Evolutionary conservation across 306 rosid species (phyloP), one percentile per base, ranked within the genome.

Genomic region (Arachis stenosperma): DNA sequence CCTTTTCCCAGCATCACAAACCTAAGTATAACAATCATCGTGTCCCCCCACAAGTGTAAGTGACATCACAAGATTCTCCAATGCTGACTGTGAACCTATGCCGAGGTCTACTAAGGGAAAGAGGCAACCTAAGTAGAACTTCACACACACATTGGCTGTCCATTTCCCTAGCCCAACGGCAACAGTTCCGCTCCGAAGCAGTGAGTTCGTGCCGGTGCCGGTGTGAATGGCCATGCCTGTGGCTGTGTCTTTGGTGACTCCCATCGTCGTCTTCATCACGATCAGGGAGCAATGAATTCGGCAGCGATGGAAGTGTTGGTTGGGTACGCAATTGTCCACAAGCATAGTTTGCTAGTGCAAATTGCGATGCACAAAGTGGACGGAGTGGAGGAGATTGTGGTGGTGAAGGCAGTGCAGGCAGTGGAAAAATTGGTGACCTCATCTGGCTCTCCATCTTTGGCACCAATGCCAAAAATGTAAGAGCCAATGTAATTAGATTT

Each of bases 61-160:
- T 82, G 68, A 86, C 78, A 3, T 57, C 59, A 82, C 97, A 91
- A 3, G 74, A 40, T 6, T 85, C 86, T 22, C 88, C 89, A 8
- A 94, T 69, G 12, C 6, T 6, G n/a, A 91, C 6, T 1, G 84
- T n/a, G 83, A 85, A 85, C 29, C 62, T 61, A 77, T 94, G 98
- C 44, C 54, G 7, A 17, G 98, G 91, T 78, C 83, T 87, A 12
- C 60, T 33, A 14, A 91, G 90, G 83, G 89, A 94, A n/a, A 77
- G 46, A 39, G 90, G 87, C 75, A 80, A 75, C n/a, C 29, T 66
- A 30, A 75, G 8, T 52, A 84, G 14, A 62, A 70, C 5, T 62
- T 81, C 83, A 73, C 98, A 94, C 30, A 94, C 91, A 57, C 98
- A 94, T 39, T 86, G 81, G 76, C 57, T 83, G 69, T 94, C 98